phyloP scores from a whole-genome alignment of 1,284 basidiomycete species.

The Stereum hirsutum region DNA sequence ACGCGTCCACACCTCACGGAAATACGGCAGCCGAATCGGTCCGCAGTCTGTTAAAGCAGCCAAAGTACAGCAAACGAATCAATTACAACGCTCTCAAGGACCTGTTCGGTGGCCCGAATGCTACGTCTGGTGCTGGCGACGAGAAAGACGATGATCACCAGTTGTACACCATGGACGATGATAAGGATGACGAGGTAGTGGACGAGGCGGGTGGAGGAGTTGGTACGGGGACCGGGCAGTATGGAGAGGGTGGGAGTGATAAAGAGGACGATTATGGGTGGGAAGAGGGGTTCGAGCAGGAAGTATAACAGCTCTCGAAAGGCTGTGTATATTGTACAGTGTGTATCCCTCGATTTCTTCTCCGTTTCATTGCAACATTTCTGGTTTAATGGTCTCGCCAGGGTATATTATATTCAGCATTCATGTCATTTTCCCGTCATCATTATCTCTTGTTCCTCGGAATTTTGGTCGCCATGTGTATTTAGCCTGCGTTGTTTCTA shows the following conservation, averaged over 20 bases:
- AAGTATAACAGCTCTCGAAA: too few relatives aligned
- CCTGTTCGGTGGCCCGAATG: conserved; percentile 49
- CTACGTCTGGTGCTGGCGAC: conserved; percentile 19
- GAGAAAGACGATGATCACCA: conserved; percentile 20
- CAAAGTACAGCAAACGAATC: conserved; percentile 81
- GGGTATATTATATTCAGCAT: too few relatives aligned
- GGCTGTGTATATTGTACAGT: too few relatives aligned
- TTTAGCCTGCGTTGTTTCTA: too few relatives aligned
- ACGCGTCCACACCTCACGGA: conserved; percentile 63
- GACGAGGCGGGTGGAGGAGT: conserved; percentile 37
- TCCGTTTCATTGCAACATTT: too few relatives aligned
- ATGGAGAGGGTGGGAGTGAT: conserved; percentile 18
- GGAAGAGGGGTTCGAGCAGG: conserved; percentile 34
- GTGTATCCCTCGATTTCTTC: too few relatives aligned
- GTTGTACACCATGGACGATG: conserved; percentile 37
- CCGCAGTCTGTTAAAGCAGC: conserved; percentile 69
- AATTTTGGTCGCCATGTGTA: too few relatives aligned
- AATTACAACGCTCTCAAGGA: conserved; percentile 82
- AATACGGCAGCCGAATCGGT: conserved; percentile 76
- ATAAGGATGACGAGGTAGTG: conserved; percentile 36
- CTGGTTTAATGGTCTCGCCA: too few relatives aligned
- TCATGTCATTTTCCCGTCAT: too few relatives aligned
- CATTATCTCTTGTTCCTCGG: too few relatives aligned
- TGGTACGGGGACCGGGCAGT: conserved; percentile 20
- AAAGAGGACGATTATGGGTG: conserved; percentile 28